Evolutionary conservation across 2,329 filamentous ascomycete genomes (phyloP).

Genomic region (Trichoderma atrobrunneum): DNA sequence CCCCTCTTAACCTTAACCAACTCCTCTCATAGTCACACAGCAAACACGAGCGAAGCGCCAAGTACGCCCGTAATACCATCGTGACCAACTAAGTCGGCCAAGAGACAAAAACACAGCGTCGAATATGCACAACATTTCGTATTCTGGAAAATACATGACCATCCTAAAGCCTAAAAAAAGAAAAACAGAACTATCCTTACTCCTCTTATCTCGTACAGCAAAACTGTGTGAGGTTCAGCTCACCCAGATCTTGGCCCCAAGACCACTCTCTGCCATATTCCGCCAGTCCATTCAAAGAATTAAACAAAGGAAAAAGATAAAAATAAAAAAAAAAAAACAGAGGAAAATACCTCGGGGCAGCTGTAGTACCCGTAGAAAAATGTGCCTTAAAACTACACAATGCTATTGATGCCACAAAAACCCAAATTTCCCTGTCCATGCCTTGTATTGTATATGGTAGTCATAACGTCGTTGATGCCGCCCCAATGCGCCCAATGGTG

Average conservation of each 20-base stretch:
- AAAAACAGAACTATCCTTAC: not conserved
- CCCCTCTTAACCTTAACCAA: not conserved
- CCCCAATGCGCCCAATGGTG: not conserved
- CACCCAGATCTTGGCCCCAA: not conserved
- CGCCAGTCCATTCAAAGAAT: not conserved
- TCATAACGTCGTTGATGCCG: constrained; percentile 14
- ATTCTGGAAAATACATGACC: not conserved
- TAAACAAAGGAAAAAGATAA: not conserved
- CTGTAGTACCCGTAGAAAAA: not conserved
- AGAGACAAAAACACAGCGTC: not conserved
- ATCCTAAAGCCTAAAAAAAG: not conserved
- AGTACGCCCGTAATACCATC: not conserved
- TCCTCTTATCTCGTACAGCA: not conserved
- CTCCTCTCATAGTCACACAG: not conserved
- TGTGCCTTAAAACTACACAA: not conserved
- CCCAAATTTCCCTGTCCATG: constrained; percentile 1
- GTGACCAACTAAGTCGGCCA: not conserved
- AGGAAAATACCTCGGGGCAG: not conserved
- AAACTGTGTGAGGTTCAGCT: not conserved
- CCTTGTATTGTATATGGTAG: constrained; percentile 6
- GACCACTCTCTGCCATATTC: not conserved
- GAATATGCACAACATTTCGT: constrained; percentile 6
- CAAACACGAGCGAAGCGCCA: not conserved
- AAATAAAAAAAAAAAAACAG: not conserved
- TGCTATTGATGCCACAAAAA: constrained; percentile 10